Conservation (phyloP, 805 yeast genomes). For the Candida germanica region DNA sequence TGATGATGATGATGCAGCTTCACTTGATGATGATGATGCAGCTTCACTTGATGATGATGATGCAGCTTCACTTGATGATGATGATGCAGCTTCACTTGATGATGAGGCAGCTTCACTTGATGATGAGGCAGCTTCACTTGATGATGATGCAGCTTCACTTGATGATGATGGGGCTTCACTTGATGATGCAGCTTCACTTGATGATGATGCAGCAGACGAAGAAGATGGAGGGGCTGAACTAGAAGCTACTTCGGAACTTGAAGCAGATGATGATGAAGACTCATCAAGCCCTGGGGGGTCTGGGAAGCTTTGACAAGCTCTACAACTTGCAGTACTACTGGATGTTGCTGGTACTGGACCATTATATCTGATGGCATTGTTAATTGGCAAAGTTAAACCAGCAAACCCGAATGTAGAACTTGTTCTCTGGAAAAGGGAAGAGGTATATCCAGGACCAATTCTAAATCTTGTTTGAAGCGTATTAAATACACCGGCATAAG, state of each 20-base stretch:
- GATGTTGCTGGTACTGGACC: constrained; percentile 14
- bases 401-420: constrained; percentile 10
- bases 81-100: constrained; percentile 1
- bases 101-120: constrained; percentile 6
- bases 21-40: constrained; percentile 5
- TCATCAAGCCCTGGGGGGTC: constrained; percentile 12
- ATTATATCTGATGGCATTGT: constrained; percentile 12
- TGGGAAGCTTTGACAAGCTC: constrained; percentile 14
- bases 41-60: constrained; percentile 3
- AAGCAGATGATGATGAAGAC: constrained; percentile 6
- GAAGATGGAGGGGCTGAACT: constrained; percentile 4
- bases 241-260: constrained; percentile 1
- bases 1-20: constrained; percentile 1
- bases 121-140: constrained; percentile 7
- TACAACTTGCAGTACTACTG: constrained; percentile 14
- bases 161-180: constrained; percentile 9
- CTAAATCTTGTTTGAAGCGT: constrained; percentile 9
- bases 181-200: constrained; percentile 3
- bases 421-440: constrained; percentile 5
- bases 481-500: constrained; percentile 4
- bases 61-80: not conserved
- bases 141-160: not conserved
- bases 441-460: constrained; percentile 20
- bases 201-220: constrained; percentile 1
- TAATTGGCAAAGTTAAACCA: constrained; percentile 10